phyloP scores from a whole-genome alignment of 2,329 filamentous ascomycete species.

The Alternaria sp. region DNA sequence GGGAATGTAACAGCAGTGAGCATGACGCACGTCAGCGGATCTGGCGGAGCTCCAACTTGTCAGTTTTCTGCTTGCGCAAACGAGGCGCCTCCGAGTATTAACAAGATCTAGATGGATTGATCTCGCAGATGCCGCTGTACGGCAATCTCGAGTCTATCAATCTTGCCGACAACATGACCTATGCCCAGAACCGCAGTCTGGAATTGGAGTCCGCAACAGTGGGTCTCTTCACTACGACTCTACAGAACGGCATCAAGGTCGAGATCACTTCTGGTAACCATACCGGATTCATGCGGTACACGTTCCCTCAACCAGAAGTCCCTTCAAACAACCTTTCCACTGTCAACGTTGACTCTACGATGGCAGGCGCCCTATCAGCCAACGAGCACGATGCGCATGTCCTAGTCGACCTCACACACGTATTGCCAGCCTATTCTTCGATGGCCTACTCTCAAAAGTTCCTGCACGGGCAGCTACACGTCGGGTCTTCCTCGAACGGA shows the following conservation, averaged over 20 bases:
- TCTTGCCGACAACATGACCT: constrained; percentile 42
- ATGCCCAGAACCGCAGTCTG: constrained; percentile 30
- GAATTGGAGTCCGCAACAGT: constrained; percentile 27
- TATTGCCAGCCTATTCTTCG: constrained; percentile 42
- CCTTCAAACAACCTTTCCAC: background rate
- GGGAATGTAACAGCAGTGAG: constrained; percentile 38
- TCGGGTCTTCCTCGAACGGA: background rate
- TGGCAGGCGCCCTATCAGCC: background rate
- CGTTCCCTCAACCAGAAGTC: constrained; percentile 26
- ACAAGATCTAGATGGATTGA: constrained; percentile 27
- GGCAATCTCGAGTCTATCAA: constrained; percentile 46
- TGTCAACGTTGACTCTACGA: background rate
- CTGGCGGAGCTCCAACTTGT: constrained; percentile 26
- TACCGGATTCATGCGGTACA: constrained; percentile 32
- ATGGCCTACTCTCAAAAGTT: constrained; percentile 9
- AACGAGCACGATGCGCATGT: constrained; percentile 40
- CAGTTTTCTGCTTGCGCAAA: background rate
- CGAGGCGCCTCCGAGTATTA: background rate
- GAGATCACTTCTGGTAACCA: constrained; percentile 29
- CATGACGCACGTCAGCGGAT: constrained; percentile 34
- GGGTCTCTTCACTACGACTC: constrained; percentile 30
- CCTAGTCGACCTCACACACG: constrained; percentile 54
- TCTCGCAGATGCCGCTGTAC: constrained; percentile 39
- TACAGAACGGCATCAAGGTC: constrained; percentile 34
- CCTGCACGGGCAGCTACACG: constrained; percentile 1